Evolutionary conservation across 805 yeast species (phyloP).

Genomic region (Grigorovia transvaalensis): DNA sequence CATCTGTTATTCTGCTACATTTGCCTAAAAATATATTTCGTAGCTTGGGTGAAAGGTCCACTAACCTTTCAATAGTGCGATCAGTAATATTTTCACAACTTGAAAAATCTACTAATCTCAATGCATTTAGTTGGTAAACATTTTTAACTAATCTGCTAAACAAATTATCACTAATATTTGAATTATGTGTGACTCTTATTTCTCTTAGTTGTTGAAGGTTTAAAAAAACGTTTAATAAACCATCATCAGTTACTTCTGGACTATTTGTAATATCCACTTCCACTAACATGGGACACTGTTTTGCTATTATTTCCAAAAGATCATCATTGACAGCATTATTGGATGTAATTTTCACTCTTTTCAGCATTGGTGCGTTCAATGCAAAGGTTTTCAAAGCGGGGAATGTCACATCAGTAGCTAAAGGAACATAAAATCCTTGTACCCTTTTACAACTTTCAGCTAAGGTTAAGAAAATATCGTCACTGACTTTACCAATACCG

Average conservation of each 20-base stretch:
- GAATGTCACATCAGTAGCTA: constrained; percentile 63
- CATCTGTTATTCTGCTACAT: constrained; percentile 78
- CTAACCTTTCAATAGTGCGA: constrained; percentile 60
- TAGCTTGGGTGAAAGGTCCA: constrained; percentile 68
- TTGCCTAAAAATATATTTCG: constrained; percentile 84
- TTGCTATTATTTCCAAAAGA: constrained; percentile 48
- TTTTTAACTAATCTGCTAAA: constrained; percentile 30
- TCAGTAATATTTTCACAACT: constrained; percentile 77
- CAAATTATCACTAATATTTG: constrained; percentile 57
- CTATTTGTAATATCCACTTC: constrained; percentile 86
- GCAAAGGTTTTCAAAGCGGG: constrained; percentile 51
- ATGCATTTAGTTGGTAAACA: constrained; percentile 39
- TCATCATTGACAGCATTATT: constrained; percentile 57
- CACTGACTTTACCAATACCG: constrained; percentile 60
- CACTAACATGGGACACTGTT: constrained; percentile 68
- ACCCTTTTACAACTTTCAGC: constrained; percentile 63
- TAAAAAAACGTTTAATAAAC: constrained; percentile 46
- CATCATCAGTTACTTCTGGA: constrained; percentile 56
- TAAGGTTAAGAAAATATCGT: constrained; percentile 56
- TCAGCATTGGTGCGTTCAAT: constrained; percentile 57
- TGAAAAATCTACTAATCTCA: constrained; percentile 78
- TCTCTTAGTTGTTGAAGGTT: constrained; percentile 70
- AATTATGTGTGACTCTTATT: constrained; percentile 67
- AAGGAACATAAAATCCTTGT: constrained; percentile 86
- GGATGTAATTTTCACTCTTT: constrained; percentile 73